Evolutionary conservation across 75 land plant genomes (phyloP), one percentile per base, ranked within the genome.

Genomic region (Ceratopteris richardii): DNA sequence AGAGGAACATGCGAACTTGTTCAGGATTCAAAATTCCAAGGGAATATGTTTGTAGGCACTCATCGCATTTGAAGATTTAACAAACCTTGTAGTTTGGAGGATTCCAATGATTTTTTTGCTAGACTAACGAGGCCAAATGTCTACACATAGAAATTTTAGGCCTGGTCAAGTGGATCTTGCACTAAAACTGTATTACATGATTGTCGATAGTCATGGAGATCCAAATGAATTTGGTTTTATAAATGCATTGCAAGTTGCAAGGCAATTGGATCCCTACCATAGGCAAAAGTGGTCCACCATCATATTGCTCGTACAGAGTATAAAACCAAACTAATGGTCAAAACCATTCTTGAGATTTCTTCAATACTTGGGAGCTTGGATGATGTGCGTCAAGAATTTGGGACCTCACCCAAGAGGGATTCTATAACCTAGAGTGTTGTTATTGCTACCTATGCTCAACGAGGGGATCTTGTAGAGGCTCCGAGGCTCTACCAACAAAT

Each of bases 311-410:
- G 53, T 48, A 40, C 42, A 10, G 42, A 40, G 42, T 40, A 40
- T 14, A 14, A 40, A 14, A 10, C 42, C 14, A 80, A 82, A 68
- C 70, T 72, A 21, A 65, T 77, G 11, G 54, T 85, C 37, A 63
- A 54, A 28, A 71, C 81, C 11, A 74, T 82, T 11, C 16, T 64
- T 23, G 43, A 28, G 9, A 44, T 23, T 13, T 66, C 25, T 29
- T 24, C 68, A 23, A 25, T 24, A 7, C 20, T 19, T 40, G 67
- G 63, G 14, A 3, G 20, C 40, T 10, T 65, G 6, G 22, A 40
- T 19, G 63, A 56, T n/a, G n/a, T n/a, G n/a, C n/a, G n/a, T n/a
- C n/a, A n/a, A n/a, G n/a, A n/a, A n/a, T n/a, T n/a, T n/a, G n/a
- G n/a, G n/a, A n/a, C n/a, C n/a, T n/a, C n/a, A n/a, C n/a, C n/a